Base-by-base conservation (phyloP, 1,284 basidiomycete genomes). In the Inonotus obliquus region DNA sequence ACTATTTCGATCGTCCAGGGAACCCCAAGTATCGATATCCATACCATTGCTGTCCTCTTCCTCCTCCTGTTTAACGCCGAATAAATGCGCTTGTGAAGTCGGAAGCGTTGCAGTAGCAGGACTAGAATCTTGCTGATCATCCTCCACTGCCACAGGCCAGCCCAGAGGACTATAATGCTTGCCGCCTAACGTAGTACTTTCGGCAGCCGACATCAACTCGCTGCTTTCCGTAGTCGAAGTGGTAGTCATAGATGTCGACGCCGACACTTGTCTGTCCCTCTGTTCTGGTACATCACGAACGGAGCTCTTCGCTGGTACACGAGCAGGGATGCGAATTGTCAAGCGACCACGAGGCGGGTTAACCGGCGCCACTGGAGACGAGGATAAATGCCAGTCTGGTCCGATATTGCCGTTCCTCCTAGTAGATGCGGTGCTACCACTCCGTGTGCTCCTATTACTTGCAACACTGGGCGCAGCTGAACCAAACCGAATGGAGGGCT, bases 311-410 rank as follows among this genome's bases (percentile, higher is more conserved):
- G 48, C 23, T 6, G 57, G 19, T 5, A 44, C 27, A 6, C 41
- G 49, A 25, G 62, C 59, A 2, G 62, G 62, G 35, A 63, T 60
- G 9, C 62, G 62, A 23, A 63, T 63, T 1, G 59, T 60, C 13
- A 63, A 49, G 21, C 54, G 58, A 27, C 48, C 49, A 25, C 38
- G 58, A 10, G 53, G 53, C 19, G 35, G 27, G 32, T 27, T 27
- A 17, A 25, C 10, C 27, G 25, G 37, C 19, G 37, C 23, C 19
- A 35, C 47, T 3, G 56, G 56, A 21, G 47, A 58, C 2, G 44
- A 21, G 2, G 48, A 49, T 23, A 21, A 7, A 4, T 19, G 19
- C 56, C 17, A 23, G 6, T 35, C 21, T 39, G 17, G 2, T 9
- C 7, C 13, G 17, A 14, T 7, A 14, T 58, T 49, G 2, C 47